These are phyloP conservation scores for Centrapalus pauciflorus DNA, from an alignment of 129 eudicot species.

Conservation along the genomic window DNA sequence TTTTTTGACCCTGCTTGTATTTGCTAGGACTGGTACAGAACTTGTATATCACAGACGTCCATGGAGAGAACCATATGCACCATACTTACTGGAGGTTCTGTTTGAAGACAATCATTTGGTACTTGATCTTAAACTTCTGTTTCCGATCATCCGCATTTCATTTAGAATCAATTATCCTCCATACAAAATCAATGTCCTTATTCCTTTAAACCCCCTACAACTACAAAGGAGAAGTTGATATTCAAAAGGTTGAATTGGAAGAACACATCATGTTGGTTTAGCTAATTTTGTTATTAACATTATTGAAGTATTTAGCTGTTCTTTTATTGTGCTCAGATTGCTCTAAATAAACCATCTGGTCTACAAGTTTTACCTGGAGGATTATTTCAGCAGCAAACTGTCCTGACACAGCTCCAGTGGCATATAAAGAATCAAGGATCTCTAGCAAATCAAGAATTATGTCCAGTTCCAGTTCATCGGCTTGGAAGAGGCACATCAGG, in stretches of 20 bases:
- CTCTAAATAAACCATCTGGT: conserved; percentile 87
- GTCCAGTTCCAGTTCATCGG: conserved; percentile 94
- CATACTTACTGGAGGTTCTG: conserved; percentile 62
- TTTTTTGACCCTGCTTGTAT: background rate
- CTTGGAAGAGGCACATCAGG: conserved; percentile 99
- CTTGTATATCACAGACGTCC: conserved; percentile 78
- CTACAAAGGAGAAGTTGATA: background rate
- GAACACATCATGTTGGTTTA: background rate
- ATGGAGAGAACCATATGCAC: conserved; percentile 90
- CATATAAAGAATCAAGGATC: conserved; percentile 32
- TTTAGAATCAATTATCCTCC: background rate
- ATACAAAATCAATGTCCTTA: background rate
- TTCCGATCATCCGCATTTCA: background rate
- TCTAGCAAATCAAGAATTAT: conserved; percentile 31
- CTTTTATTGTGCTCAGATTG: conserved; percentile 52
- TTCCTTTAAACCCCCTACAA: background rate
- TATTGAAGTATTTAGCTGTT: background rate
- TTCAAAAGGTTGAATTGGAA: background rate
- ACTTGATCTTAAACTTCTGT: conserved; percentile 12
- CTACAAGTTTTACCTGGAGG: conserved; percentile 97
- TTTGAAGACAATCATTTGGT: conserved; percentile 92
- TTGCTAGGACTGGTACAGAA: conserved; percentile 48
- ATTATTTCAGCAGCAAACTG: conserved; percentile 81
- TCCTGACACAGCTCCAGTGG: conserved; percentile 83
- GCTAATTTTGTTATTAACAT: background rate